Evolutionary conservation across 2,329 filamentous ascomycete genomes (phyloP).

Genomic region (Colletotrichum karsti): DNA sequence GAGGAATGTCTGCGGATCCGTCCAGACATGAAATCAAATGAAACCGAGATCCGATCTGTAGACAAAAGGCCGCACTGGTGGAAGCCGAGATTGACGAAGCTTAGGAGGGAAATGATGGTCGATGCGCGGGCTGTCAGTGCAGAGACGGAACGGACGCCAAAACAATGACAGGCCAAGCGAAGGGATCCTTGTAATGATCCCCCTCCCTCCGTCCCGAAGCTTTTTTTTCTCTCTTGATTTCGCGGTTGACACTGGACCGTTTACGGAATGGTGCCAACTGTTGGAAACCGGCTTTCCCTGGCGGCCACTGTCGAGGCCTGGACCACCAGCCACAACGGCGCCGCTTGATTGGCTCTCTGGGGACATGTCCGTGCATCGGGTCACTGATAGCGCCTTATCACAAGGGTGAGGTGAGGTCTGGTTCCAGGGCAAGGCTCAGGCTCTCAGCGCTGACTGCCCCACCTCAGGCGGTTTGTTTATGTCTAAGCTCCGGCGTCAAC

Average conservation of each 20-base stretch:
- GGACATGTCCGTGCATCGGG: constrained; percentile 2
- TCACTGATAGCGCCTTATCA: neutral
- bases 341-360: neutral
- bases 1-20: neutral
- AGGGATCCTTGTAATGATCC: constrained; percentile 17
- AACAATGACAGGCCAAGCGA: neutral
- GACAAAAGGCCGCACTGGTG: neutral
- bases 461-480: constrained; percentile 27
- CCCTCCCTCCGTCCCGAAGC: neutral
- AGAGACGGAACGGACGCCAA: neutral
- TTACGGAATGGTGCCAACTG: neutral
- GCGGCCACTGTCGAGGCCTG: neutral
- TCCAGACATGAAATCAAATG: neutral
- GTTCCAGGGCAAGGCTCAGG: neutral
- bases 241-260: neutral
- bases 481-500: constrained; percentile 27
- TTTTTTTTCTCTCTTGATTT: constrained; percentile 2
- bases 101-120: constrained; percentile 7
- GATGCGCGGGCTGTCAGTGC: neutral
- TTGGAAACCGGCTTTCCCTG: too few species aligned
- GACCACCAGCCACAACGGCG: neutral
- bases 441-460: constrained; percentile 11
- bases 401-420: too few species aligned
- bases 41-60: constrained; percentile 13
- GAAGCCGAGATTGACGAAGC: neutral